A percentile compares a stretch with the other conserved stretches of the same genome.
phyloP scores from a whole-genome alignment of 257 asterid genomes.

The Nicotiana knightiana region DNA sequence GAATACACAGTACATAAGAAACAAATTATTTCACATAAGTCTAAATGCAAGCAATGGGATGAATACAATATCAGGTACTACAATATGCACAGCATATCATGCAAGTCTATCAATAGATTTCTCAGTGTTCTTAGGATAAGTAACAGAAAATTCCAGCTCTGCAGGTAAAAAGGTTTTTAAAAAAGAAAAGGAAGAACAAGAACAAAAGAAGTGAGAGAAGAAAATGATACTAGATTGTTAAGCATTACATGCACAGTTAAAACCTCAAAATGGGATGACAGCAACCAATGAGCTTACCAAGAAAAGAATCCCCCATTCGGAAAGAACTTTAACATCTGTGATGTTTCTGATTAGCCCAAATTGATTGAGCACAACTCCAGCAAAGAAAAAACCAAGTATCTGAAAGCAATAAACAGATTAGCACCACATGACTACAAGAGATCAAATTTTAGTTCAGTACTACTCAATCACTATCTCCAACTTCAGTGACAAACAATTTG shows the following conservation, averaged over 20 bases:
- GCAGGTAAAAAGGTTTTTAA: neutral
- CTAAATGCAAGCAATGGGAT: neutral
- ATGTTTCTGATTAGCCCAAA: constrained; percentile 86
- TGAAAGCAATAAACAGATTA: constrained; percentile 38
- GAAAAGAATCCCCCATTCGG: constrained; percentile 99
- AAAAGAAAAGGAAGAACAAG: neutral
- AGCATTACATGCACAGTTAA: neutral
- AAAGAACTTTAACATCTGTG: constrained; percentile 85
- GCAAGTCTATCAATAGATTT: neutral
- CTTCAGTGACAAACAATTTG: neutral
- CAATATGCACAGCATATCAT: neutral
- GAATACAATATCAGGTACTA: neutral
- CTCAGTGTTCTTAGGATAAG: neutral
- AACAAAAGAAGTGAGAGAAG: neutral
- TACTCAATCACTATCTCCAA: neutral
- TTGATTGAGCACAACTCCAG: constrained; percentile 95
- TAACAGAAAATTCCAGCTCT: neutral
- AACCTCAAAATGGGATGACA: neutral
- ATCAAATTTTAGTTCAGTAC: neutral
- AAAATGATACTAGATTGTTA: neutral
- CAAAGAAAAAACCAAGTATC: constrained; percentile 99
- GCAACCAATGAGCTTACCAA: constrained; percentile 50
- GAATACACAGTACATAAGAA: neutral
- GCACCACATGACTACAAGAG: constrained; percentile 15
- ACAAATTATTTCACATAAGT: neutral